Base-by-base conservation (phyloP, 2,329 filamentous ascomycete species). In the Fusarium nodosum region DNA sequence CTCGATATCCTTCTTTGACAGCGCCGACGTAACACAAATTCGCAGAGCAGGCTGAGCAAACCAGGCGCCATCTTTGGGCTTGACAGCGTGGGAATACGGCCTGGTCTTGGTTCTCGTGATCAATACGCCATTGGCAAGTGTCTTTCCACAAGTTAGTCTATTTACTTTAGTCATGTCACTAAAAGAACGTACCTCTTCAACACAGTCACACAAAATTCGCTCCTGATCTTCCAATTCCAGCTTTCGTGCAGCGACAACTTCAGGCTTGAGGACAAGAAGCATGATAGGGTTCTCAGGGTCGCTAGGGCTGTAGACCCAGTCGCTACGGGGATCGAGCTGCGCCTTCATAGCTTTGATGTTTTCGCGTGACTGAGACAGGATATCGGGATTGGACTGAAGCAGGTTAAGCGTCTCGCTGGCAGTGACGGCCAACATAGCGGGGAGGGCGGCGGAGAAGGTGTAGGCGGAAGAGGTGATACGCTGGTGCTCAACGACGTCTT, bases 401-500 rank as follows among this genome's bases (percentile, higher is more conserved):
- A 98, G 83, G 58, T 90, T 90, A 60, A 98, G 87, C 2, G 94
- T 95, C 81, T 97, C 96, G 77, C 93, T 97, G 2, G 95, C 94
- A 0, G 94, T 97, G n/a, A 97, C 97, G 20, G 96, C 94, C 55
- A 97, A 85, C 84, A 99, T 91, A 22, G 96, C 96, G 6, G 96
- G 96, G 34, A 99, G 85, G 9, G 96, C 96, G 4, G 96, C 96
- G 30, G 95, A 98, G 82, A 93, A 99, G 5, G 96, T 98, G 79
- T 98, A 99, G 0, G 95, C 91, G 2, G 93, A 90, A 7, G 95
- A 93, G 11, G 93, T 93, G 75, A 99, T 94, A 71, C 96, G 94
- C 82, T 99, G 96, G 77, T 99, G 96, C 79, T 97, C 93, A 20
- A 98, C 93, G 20, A 98, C 94, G 77, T 97, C 96, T 69, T 91